These are phyloP conservation scores for Corymbia citriodora DNA, from an alignment of 441 rosid genomes.

Conservation along the genomic window DNA sequence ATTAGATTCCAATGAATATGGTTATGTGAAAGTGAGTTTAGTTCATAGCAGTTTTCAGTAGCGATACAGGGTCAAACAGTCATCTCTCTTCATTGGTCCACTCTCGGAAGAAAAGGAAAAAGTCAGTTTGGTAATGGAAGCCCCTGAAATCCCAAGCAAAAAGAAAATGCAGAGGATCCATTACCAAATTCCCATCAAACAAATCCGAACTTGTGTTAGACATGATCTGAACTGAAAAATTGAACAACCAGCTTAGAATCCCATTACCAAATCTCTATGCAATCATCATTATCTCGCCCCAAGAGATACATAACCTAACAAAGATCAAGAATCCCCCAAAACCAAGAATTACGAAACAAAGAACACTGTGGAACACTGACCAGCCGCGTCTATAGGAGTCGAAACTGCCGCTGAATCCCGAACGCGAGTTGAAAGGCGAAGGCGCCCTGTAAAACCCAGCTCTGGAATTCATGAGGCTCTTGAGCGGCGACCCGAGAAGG, in stretches of 20 bases:
- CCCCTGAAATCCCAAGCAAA: too few relatives aligned
- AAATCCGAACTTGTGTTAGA: neutral
- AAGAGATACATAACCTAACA: neutral
- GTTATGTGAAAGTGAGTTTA: neutral
- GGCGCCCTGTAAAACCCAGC: conserved; percentile 26
- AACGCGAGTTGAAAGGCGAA: conserved; percentile 25
- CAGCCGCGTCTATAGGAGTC: conserved; percentile 31
- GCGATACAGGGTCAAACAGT: neutral
- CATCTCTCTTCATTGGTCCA: neutral
- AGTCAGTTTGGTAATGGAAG: neutral
- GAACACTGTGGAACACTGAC: conserved; percentile 16
- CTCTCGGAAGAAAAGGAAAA: neutral
- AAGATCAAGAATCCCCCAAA: neutral
- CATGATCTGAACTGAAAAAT: neutral
- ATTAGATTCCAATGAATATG: neutral
- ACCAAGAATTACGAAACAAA: neutral
- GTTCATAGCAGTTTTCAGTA: neutral
- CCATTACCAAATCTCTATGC: neutral
- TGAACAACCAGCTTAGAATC: neutral
- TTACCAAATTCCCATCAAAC: neutral
- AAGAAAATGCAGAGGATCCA: too few relatives aligned
- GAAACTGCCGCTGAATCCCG: conserved; percentile 19
- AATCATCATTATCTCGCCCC: neutral
- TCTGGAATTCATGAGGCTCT: conserved; percentile 27
- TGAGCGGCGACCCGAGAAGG: conserved; percentile 16